These are phyloP conservation scores for Neofusicoccum ribis DNA, from an alignment of 2,329 filamentous ascomycete species.

Conservation along the genomic window DNA sequence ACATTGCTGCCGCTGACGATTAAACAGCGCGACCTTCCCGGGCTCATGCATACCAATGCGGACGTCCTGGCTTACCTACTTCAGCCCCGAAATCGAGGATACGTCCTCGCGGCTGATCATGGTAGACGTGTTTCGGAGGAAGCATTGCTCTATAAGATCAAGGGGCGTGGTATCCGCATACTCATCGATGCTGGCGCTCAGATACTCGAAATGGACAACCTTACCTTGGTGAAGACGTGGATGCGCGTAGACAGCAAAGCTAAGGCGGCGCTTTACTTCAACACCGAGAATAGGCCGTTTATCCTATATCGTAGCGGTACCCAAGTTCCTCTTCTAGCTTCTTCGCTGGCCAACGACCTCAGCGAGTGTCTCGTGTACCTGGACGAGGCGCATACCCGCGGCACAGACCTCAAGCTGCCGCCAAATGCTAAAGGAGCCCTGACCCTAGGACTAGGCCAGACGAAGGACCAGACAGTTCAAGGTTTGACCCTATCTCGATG, in stretches of 20 bases:
- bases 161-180: slow-evolving; percentile 45
- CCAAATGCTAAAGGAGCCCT: slow-evolving; percentile 50
- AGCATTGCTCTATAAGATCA: slow-evolving; percentile 47
- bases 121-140: slow-evolving; percentile 48
- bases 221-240: slow-evolving; percentile 53
- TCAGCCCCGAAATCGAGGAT: slow-evolving; percentile 52
- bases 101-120: slow-evolving; percentile 36
- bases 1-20: slow-evolving; percentile 61
- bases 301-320: slow-evolving; percentile 45
- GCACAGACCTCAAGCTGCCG: slow-evolving; percentile 61
- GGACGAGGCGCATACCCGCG: slow-evolving; percentile 62
- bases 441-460: slow-evolving; percentile 58
- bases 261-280: slow-evolving; percentile 57
- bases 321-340: slow-evolving; percentile 51
- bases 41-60: slow-evolving; percentile 61
- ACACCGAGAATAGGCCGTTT: slow-evolving; percentile 46
- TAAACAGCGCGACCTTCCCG: slow-evolving; percentile 59
- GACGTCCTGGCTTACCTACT: slow-evolving; percentile 63
- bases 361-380: slow-evolving; percentile 58
- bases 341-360: slow-evolving; percentile 56
- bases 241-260: slow-evolving; percentile 47
- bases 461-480: slow-evolving; percentile 64
- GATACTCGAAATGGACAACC: slow-evolving; percentile 62
- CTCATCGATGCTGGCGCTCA: slow-evolving; percentile 67
- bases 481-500: slow-evolving; percentile 38